A percentile compares a stretch with the other conserved stretches of the same genome.
phyloP scores from a whole-genome alignment of 1,139 yeast genomes.

The Yamadazyma triangularis region DNA sequence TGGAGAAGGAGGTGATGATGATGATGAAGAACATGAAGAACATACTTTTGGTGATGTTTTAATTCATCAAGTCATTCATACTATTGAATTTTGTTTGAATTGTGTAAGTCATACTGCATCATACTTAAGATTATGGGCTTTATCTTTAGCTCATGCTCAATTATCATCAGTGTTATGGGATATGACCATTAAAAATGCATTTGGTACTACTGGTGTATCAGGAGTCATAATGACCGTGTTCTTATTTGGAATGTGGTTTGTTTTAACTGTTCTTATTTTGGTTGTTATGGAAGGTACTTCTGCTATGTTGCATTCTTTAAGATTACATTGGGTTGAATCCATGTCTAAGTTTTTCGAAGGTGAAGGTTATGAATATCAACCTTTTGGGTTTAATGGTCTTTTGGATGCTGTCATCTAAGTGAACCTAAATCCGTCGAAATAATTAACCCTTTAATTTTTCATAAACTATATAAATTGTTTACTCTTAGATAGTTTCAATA shows the following conservation, averaged over 20 bases:
- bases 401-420: not conserved
- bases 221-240: slow-evolving; percentile 75
- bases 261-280: slow-evolving; percentile 81
- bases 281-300: slow-evolving; percentile 99
- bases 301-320: slow-evolving; percentile 95
- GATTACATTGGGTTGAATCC: slow-evolving; percentile 98
- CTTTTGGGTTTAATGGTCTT: slow-evolving; percentile 53
- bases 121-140: slow-evolving; percentile 93
- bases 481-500: too few species aligned
- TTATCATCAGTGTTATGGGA: slow-evolving; percentile 91
- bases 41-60: slow-evolving; percentile 84
- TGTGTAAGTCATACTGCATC: slow-evolving; percentile 99
- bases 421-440: too few species aligned
- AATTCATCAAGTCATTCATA: slow-evolving; percentile 97
- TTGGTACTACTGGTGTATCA: slow-evolving; percentile 55
- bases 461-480: too few species aligned
- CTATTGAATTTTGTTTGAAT: slow-evolving; percentile 95
- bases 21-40: slow-evolving; percentile 29
- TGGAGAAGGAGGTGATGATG: slow-evolving; percentile 32
- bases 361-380: slow-evolving; percentile 85
- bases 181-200: slow-evolving; percentile 87
- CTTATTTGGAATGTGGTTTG: slow-evolving; percentile 93
- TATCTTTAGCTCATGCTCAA: slow-evolving; percentile 96
- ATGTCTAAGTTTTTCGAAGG: slow-evolving; percentile 98
- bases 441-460: too few species aligned